Evolutionary conservation across 2,329 filamentous ascomycete genomes (phyloP), one percentile per base, ranked within the genome.

Genomic region (Sphaerulina musiva): DNA sequence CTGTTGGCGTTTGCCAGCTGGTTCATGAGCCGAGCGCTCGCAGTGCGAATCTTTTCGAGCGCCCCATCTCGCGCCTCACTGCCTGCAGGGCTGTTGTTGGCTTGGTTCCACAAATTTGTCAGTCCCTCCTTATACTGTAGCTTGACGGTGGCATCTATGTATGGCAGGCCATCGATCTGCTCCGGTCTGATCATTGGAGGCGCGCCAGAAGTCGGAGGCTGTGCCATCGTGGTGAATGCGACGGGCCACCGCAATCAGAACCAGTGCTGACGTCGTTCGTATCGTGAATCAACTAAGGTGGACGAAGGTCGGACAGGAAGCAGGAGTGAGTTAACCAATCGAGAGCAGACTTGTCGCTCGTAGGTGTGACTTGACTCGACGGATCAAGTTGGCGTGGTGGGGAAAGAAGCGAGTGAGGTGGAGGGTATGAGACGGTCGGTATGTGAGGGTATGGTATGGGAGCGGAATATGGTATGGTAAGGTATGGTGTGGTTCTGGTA

Each of bases 141-240:
- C 69, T 82, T 83, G 61, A 79, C 75, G 46, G 76, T 69, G 7
- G 80, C 77, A 56, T 69, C 76, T 31, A 84, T 70, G 66, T 76
- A 73, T 4, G 77, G 77, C 5, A 81, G 70, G 54, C 73, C 74
- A 56, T 76, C 73, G 48, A 81, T 77, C 56, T 80, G 76, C 53
- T 78, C 74, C 31, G 78, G 76, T 43, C 74, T 74, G 60, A 80
- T 79, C 54, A 70, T 51, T 32, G 51, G 32, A 36, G 44, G 46
- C 4, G 46, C 36, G 23, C 31, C 43, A 12, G 45, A 26, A 32
- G 38, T 45, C 49, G 42, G 46, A 36, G 46, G 39, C 43, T 56
- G 54, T 46, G 54, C 54, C 54, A 56, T 56, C 38, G 17, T 48
- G 31, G 26, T 39, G 31, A 11, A 26, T 31, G 9, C 29, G 34